Conservation (phyloP, 352 stramenopile genomes). For the Phytophthora fragariaefolia region DNA sequence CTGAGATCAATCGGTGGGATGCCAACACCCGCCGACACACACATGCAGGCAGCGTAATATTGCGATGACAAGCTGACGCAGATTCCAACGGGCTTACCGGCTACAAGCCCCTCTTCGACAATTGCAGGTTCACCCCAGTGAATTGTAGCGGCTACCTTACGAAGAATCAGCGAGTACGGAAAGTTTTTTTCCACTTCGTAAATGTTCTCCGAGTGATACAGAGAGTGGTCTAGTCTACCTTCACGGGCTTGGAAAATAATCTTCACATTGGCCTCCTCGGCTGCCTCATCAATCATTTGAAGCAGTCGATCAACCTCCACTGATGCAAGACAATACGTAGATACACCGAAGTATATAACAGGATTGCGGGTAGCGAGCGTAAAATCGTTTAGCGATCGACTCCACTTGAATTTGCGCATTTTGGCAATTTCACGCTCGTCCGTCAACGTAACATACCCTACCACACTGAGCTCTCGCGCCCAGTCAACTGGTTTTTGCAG, state of each 20-base stretch:
- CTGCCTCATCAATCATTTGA: conserved; percentile 43
- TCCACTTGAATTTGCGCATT: conserved; percentile 39
- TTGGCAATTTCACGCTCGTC: conserved; percentile 37
- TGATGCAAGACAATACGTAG: conserved; percentile 37
- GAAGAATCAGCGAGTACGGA: conserved; percentile 85
- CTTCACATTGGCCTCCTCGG: conserved; percentile 39
- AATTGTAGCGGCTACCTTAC: conserved; percentile 78
- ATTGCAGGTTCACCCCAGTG: conserved; percentile 81
- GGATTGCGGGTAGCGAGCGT: conserved; percentile 31
- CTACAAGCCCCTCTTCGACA: conserved; percentile 78
- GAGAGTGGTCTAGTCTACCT: not conserved
- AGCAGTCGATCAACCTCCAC: conserved; percentile 40
- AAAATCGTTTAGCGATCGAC: conserved; percentile 45
- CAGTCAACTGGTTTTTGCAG: conserved; percentile 50
- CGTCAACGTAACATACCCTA: conserved; percentile 46
- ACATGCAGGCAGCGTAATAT: conserved; percentile 85
- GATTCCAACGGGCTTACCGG: conserved; percentile 88
- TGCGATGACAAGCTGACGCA: conserved; percentile 91
- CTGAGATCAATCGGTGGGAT: conserved; percentile 69
- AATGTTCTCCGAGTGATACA: conserved; percentile 41
- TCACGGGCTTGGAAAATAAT: conserved; percentile 68
- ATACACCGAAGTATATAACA: conserved; percentile 51
- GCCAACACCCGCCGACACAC: conserved; percentile 72
- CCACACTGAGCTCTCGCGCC: conserved; percentile 47
- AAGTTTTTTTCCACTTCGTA: conserved; percentile 47